Evolutionary conservation across 108 stramenopile species (phyloP).

Genomic region (Epithemia pelagica): DNA sequence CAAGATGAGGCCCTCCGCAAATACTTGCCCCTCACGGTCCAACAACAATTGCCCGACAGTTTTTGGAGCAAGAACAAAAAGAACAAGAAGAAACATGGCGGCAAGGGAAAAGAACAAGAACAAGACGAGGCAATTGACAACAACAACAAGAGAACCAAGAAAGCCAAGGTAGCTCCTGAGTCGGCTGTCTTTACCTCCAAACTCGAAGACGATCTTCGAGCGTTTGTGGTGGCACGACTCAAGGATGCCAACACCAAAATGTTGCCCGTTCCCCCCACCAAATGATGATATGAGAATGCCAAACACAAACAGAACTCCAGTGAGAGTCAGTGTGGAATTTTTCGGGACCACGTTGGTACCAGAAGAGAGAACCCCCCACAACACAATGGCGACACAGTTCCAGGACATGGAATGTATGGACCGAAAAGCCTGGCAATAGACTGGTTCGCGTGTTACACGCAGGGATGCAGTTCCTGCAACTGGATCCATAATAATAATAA

Average conservation of each 20-base stretch:
- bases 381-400: no score
- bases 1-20: conserved; percentile 48
- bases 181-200: neutral
- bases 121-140: neutral
- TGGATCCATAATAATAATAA: no score
- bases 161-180: neutral
- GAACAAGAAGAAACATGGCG: neutral
- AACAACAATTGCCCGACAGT: neutral
- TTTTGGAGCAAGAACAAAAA: neutral
- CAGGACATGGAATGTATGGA: no score
- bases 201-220: neutral
- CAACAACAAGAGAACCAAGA: neutral
- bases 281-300: no score
- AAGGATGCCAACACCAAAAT: neutral
- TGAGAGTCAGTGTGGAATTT: no score
- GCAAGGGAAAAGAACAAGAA: neutral
- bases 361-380: no score
- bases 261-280: neutral
- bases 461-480: no score
- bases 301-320: no score
- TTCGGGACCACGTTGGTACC: no score
- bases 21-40: conserved; percentile 18
- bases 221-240: neutral
- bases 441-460: no score
- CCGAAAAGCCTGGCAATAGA: no score